These are phyloP conservation scores for Dendrocalamus sinicus DNA, from an alignment of 176 grass and related monocot genomes.

Conservation along the genomic window DNA sequence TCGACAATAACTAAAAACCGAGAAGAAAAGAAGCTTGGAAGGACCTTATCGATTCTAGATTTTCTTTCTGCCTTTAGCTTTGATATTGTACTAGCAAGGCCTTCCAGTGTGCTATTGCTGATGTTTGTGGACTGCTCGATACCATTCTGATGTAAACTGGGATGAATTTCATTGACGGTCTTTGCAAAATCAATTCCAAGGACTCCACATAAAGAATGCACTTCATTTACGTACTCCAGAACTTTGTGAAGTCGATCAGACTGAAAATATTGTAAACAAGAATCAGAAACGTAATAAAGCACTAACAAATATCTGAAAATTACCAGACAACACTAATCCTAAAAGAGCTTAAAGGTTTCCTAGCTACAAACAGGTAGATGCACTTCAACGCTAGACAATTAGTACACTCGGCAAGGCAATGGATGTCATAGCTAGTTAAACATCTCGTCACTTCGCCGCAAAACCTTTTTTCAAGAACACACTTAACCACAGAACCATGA, in stretches of 20 bases:
- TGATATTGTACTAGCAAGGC: constrained; percentile 65
- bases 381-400: neutral
- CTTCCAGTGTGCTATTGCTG: constrained; percentile 79
- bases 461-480: neutral
- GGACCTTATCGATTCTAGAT: constrained; percentile 76
- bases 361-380: constrained; percentile 7
- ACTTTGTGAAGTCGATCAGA: constrained; percentile 90
- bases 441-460: neutral
- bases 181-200: constrained; percentile 80
- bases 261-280: constrained; percentile 52
- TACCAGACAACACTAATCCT: neutral
- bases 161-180: constrained; percentile 82
- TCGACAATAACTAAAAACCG: constrained; percentile 25
- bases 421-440: neutral
- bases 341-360: constrained; percentile 13
- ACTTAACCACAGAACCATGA: neutral
- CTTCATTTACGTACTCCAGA: constrained; percentile 82
- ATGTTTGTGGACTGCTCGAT: constrained; percentile 76
- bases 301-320: neutral
- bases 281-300: constrained; percentile 11
- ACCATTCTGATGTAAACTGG: constrained; percentile 83
- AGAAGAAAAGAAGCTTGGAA: constrained; percentile 35
- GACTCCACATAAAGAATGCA: constrained; percentile 84
- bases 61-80: constrained; percentile 79
- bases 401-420: neutral